Base-by-base conservation (phyloP, 768 basidiomycete species). In the Fistulinella prunicolor region DNA sequence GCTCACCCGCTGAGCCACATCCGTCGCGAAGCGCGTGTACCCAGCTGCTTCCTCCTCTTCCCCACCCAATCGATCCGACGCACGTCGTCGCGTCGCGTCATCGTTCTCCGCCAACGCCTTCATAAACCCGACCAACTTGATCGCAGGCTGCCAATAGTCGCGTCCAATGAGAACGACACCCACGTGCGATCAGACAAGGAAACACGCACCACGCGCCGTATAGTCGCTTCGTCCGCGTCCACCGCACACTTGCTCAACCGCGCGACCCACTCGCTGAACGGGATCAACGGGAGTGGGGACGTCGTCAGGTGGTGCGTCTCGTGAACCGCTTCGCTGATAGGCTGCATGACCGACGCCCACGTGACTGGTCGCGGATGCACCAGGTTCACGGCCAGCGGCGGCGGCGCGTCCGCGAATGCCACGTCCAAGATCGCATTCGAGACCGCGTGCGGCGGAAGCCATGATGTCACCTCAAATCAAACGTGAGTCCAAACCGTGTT, bases 291-390 rank as follows among this genome's bases (percentile, higher is more conserved):
- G 9, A 74, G 48, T 42, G 53, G 38, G 14, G 47, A 26, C n/a
- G 42, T 1, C 42, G 58, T 48, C 32, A 55, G 24, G 42, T 32
- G 35, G 14, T 42, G 41, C 26, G 36, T n/a, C n/a, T n/a, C 55
- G 36, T 51, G 44, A 12, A 63, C 28, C 0, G 55, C 54, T 10
- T 53, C 50, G 16, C 49, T 49, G 13, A 74, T 44, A 4, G 55
- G 50, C 5, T 37, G 48, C 50, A 75, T 67, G 42, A 51, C 8
- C 1, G 42, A 43, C 6, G 32, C 51, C 59, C 64, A 66, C 22
- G 40, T n/a, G 8, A 66, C 45, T 10, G 72, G 70, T 2, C 57
- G 62, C 0, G 67, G 67, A 45, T 70, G 70, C 7, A 70, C 63
- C 23, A 73, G 16, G 30, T 73, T 70, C 26, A 66, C 40, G 4